Conservation (phyloP, 768 basidiomycete species). For the Boletus tylopilopsis region DNA sequence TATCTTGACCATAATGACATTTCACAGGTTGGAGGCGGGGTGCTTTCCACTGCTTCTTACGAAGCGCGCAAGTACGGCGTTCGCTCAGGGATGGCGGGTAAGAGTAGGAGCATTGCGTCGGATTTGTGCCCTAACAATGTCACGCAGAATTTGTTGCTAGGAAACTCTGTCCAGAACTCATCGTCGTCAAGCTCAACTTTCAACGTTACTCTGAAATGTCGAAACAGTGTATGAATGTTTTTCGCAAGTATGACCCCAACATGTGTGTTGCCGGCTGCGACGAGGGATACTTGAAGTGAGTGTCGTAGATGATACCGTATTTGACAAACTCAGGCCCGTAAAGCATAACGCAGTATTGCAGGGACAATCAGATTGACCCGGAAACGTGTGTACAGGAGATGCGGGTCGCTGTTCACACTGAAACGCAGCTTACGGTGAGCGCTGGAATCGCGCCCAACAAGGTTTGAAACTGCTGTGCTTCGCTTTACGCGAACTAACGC, state of each 20-base stretch:
- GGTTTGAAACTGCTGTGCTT: conserved; percentile 42
- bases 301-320: conserved; percentile 2
- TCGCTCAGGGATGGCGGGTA: conserved; percentile 94
- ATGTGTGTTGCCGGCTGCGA: conserved; percentile 80
- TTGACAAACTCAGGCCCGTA: conserved; percentile 26
- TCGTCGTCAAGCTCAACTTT: conserved; percentile 58
- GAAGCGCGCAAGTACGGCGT: conserved; percentile 89
- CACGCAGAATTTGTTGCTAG: conserved; percentile 80
- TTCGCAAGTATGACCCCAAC: conserved; percentile 68
- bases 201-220: conserved; percentile 70
- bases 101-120: conserved; percentile 6
- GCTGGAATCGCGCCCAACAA: conserved; percentile 96
- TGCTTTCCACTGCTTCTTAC: conserved; percentile 87
- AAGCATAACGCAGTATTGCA: conserved; percentile 80
- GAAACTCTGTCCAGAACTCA: conserved; percentile 89
- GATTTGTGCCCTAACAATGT: not conserved
- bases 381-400: conserved; percentile 79
- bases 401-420: conserved; percentile 64
- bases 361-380: conserved; percentile 56
- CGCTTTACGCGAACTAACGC: conserved; percentile 15
- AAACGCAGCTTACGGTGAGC: conserved; percentile 86
- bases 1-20: not conserved
- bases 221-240: conserved; percentile 61
- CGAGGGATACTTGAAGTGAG: conserved; percentile 89
- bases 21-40: conserved; percentile 69